phyloP scores from a whole-genome alignment of 352 stramenopile genomes.

The Phytophthora hibernalis region DNA sequence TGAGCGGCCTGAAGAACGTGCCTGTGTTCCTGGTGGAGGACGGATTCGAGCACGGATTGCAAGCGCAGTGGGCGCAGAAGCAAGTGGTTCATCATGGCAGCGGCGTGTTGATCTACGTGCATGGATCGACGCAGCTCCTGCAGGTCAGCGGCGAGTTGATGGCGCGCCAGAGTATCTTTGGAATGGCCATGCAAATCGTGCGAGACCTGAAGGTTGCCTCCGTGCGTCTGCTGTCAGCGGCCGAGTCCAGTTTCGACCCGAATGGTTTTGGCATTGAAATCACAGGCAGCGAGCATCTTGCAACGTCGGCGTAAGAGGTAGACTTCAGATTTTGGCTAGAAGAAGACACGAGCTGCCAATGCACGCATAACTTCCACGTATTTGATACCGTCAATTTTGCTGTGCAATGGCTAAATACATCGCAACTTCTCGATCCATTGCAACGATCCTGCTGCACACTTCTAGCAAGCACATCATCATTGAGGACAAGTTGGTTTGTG shows the following conservation, averaged over 20 bases:
- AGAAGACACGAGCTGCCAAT: no score
- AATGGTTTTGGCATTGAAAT: conserved; percentile 69
- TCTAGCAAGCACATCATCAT: background rate
- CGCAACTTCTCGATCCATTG: no score
- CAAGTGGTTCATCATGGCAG: conserved; percentile 43
- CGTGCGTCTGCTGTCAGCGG: conserved; percentile 52
- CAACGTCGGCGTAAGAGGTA: conserved; percentile 21
- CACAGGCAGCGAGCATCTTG: conserved; percentile 30
- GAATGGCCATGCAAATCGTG: conserved; percentile 76
- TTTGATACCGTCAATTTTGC: no score
- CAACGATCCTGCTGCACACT: background rate
- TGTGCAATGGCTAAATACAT: background rate
- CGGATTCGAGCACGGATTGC: conserved; percentile 36
- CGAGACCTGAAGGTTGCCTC: conserved; percentile 58
- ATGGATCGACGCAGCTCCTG: conserved; percentile 59
- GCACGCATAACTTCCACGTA: no score
- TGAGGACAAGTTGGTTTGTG: conserved; percentile 4
- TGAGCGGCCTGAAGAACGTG: conserved; percentile 43
- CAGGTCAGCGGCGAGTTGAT: conserved; percentile 84
- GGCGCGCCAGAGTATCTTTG: conserved; percentile 83
- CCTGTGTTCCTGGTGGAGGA: conserved; percentile 76
- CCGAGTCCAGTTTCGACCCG: conserved; percentile 50
- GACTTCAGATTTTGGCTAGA: conserved; percentile 15
- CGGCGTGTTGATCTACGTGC: conserved; percentile 67
- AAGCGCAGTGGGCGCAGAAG: conserved; percentile 72